Percentiles rank a stretch among this genome's conserved stretches.
Evolutionary conservation across 2,329 filamentous ascomycete genomes (phyloP).

Genomic region (Colletotrichum tanaceti): DNA sequence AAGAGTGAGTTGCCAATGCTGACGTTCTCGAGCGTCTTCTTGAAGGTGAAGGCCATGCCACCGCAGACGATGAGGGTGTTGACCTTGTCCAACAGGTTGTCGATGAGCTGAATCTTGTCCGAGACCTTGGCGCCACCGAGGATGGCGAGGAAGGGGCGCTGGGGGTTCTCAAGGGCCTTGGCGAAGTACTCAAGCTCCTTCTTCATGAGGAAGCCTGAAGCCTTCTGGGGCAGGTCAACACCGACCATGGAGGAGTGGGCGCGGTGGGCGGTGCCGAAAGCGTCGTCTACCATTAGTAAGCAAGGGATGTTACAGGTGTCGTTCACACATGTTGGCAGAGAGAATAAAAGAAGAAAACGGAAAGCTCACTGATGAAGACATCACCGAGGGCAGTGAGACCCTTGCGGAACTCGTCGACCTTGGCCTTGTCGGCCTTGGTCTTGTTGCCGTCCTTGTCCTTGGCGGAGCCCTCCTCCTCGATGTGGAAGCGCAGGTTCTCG

Average conservation of each 20-base stretch:
- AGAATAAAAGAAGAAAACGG: too few relatives aligned
- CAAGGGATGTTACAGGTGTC: neutral
- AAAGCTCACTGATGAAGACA: conserved; percentile 87
- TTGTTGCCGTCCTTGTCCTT: conserved; percentile 97
- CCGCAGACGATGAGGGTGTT: conserved; percentile 96
- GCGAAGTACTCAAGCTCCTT: conserved; percentile 99
- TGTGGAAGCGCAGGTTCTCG: conserved; percentile 98
- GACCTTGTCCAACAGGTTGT: conserved; percentile 98
- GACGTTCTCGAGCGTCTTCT: conserved; percentile 95
- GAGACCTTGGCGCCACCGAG: conserved; percentile 98
- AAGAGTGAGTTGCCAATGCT: conserved; percentile 92
- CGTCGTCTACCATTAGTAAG: conserved; percentile 76
- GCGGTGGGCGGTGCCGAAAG: conserved; percentile 97
- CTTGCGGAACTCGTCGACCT: conserved; percentile 94
- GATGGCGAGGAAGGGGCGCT: conserved; percentile 97
- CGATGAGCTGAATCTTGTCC: conserved; percentile 99
- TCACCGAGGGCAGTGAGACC: conserved; percentile 94
- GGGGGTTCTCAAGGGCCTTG: conserved; percentile 90
- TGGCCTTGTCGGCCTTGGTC: conserved; percentile 94
- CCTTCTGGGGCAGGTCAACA: conserved; percentile 94
- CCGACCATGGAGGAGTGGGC: conserved; percentile 99
- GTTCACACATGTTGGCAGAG: too few relatives aligned
- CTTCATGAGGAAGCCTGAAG: conserved; percentile 98
- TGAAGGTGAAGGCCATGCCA: conserved; percentile 99
- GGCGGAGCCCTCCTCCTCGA: conserved; percentile 96